Conservation (phyloP, 2,329 filamentous ascomycete genomes). For the Phialophora verrucosa region DNA sequence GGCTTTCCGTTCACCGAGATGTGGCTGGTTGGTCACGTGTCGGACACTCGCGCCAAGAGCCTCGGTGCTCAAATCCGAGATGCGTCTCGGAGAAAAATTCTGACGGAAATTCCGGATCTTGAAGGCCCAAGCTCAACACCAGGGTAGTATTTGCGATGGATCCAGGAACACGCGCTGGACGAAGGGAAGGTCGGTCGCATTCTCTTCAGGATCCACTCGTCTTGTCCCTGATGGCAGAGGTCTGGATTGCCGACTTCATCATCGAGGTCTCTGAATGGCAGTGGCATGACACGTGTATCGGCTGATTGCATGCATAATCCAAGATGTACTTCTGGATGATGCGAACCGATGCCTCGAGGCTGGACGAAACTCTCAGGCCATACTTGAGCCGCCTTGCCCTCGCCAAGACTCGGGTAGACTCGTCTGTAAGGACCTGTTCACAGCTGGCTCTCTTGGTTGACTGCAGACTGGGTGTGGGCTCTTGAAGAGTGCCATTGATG, state of each 20-base stretch:
- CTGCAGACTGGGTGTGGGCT: neutral
- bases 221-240: neutral
- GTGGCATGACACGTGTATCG: neutral
- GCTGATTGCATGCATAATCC: neutral
- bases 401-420: neutral
- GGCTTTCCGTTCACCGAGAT: conserved; percentile 1
- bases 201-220: neutral
- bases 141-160: conserved; percentile 20
- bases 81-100: neutral
- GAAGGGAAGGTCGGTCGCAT: neutral
- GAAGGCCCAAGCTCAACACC: neutral
- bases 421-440: neutral
- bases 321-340: neutral
- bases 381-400: neutral
- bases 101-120: conserved; percentile 2
- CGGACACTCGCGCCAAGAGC: neutral
- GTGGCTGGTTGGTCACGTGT: neutral
- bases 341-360: neutral
- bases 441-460: neutral
- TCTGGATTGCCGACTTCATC: neutral
- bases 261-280: neutral
- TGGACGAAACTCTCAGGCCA: neutral
- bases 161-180: neutral
- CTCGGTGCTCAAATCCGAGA: conserved; percentile 14
- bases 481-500: neutral